Base-by-base conservation (phyloP, 768 basidiomycete species). In the Leccinum variicolor region DNA sequence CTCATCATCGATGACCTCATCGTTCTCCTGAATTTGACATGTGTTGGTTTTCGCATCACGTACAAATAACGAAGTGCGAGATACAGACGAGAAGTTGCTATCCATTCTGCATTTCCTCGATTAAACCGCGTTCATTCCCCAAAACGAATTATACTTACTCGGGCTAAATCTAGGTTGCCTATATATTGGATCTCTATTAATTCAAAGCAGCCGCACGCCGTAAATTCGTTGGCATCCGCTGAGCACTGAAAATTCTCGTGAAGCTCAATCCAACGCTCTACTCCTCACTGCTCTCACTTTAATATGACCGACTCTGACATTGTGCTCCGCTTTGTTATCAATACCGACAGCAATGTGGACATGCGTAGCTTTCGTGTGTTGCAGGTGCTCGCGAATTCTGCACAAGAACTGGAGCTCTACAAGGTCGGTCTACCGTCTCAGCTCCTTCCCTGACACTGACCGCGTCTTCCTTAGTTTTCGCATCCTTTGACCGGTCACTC, bases 301-400 rank as follows among this genome's bases (percentile, higher is more conserved):
- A 43, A 58, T 47, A 72, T 77, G 73, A 36, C 71, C 43, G 59
- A 66, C n/a, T 65, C 67, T 57, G 75, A 78, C 61, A 60, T 77
- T 58, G 58, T 73, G 48, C 70, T 83, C 47, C 73, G 69, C 7
- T 76, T 82, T 59, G 63, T 68, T 10, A 75, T 68, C 56, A 62
- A 73, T 23, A 62, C 64, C 28, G 67, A 69, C 21, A 47, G 60
- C 7, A 66, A 66, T 31, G 50, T 64, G 9, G 79, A 82, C 65
- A 66, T 73, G 58, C 80, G 82, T 34, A 76, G 80, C 3, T 77
- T 81, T 63, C 73, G 73, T 6, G 73, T 79, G 31, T 65, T 71
- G 54, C 73, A 76, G 54, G 64, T 74, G 19, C 56, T 69, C 11
- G 69, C 69, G n/a, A 69, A 61, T 21, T 61, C 67, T 3, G 49